A percentile compares a stretch with the other conserved stretches of the same genome.
Conservation (phyloP, 169 alveolate genomes). For the Plasmodium gaboni region DNA sequence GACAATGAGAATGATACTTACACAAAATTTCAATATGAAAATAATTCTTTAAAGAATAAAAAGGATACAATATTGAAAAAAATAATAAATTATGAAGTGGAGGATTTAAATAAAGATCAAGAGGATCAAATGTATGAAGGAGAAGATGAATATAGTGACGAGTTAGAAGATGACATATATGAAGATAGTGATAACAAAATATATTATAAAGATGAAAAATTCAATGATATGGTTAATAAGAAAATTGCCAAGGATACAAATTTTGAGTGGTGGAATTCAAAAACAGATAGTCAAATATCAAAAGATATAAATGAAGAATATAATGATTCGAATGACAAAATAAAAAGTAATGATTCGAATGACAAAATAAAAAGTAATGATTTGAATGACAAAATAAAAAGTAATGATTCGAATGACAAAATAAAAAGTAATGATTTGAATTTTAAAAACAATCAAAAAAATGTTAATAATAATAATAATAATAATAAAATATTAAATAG, state of each 20-base stretch:
- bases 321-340: not conserved
- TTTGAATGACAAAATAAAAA: not conserved
- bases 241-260: constrained; percentile 49
- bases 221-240: constrained; percentile 31
- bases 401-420: not conserved
- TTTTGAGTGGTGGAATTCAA: constrained; percentile 70
- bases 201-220: not conserved
- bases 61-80: not conserved
- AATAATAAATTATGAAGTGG: constrained; percentile 5
- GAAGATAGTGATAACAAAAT: not conserved
- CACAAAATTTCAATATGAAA: not conserved
- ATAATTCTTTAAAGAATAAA: not conserved
- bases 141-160: constrained; percentile 20
- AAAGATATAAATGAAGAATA: not conserved
- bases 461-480: not conserved
- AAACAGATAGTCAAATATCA: not conserved
- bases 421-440: not conserved
- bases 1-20: not conserved
- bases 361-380: not conserved
- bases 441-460: not conserved
- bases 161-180: not conserved
- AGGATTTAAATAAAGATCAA: constrained; percentile 9
- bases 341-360: not conserved
- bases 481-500: constrained; percentile 37
- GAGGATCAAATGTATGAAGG: constrained; percentile 18